Base-by-base conservation (phyloP, 805 yeast species). In the Candida golubevii region DNA sequence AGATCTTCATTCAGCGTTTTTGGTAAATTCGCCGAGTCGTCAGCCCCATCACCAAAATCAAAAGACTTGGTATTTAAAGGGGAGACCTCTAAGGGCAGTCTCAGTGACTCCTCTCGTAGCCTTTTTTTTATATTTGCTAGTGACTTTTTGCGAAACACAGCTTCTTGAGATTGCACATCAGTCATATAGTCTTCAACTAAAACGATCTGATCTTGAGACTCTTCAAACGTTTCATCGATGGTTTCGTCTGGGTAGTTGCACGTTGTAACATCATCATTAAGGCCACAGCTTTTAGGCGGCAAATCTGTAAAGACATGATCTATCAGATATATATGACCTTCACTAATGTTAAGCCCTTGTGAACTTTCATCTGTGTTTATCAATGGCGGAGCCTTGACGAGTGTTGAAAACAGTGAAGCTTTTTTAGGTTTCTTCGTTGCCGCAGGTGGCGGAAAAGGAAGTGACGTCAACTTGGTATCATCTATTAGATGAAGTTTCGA, bases 121-220 rank as follows among this genome's bases (percentile, higher is more conserved):
- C 54, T 45, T 42, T 60, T 59, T 44, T 71, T 71, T 54, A 70
- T 70, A 28, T 58, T 61, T 7, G 74, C 75, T 43, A 71, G 53
- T 3, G 72, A 66, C 44, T 60, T 55, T 45, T 67, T 65, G 31
- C 66, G 60, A 27, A 56, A 45, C 23, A 66, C 38, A 12, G 38
- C 34, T 31, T 43, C 44, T 26, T 43, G 36, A 6, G 49, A 42
- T 10, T 36, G 42, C 2, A 33, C 9, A 15, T 44, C 55, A 9
- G 37, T 31, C 49, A 80, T 67, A 55, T 80, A 80, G 53, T 80
- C 85, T 52, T 80, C 85, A 8, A 80, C 73, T 14, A 80, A 58
- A 1, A 79, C 79, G 12, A 67, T 69, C 8, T 69, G 75, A 38
- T 67, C 72, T 32, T 66, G 63, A 11, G 50, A 50, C 18, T 61